phyloP scores from a whole-genome alignment of 495 filamentous ascomycete species.

The Penicillium alfredii region DNA sequence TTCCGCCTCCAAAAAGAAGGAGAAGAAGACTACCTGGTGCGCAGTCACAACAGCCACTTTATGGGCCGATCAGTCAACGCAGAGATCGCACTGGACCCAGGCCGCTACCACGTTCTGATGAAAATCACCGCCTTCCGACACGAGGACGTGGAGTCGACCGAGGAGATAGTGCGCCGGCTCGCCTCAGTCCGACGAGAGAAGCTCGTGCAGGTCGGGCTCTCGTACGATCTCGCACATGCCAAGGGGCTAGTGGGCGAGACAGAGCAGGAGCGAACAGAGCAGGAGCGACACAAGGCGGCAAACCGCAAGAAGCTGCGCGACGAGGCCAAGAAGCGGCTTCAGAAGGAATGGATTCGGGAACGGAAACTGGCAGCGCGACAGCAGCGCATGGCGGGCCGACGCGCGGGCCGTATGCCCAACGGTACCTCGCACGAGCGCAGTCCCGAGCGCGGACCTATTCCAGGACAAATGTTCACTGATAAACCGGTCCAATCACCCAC shows the following conservation, averaged over 20 bases:
- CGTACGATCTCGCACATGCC: slow-evolving; percentile 79
- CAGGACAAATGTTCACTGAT: slow-evolving; percentile 18
- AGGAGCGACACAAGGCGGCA: slow-evolving; percentile 39
- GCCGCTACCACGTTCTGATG: slow-evolving; percentile 72
- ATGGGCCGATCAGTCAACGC: slow-evolving; percentile 75
- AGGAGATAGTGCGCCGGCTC: slow-evolving; percentile 61
- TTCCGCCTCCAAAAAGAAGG: slow-evolving; percentile 79
- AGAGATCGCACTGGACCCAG: slow-evolving; percentile 76
- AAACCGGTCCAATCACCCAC: slow-evolving; percentile 24
- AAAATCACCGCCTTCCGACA: slow-evolving; percentile 66
- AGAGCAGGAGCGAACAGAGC: slow-evolving; percentile 52
- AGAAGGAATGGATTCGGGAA: slow-evolving; percentile 48
- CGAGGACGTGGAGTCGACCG: slow-evolving; percentile 46
- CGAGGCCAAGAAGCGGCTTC: slow-evolving; percentile 37
- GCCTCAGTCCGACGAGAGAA: slow-evolving; percentile 67
- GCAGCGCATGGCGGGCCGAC: slow-evolving; percentile 26
- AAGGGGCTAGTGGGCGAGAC: slow-evolving; percentile 65
- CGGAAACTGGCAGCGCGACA: slow-evolving; percentile 44
- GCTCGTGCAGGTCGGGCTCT: slow-evolving; percentile 70
- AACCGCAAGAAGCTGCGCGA: slow-evolving; percentile 40
- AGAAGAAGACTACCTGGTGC: slow-evolving; percentile 79
- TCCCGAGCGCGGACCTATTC: slow-evolving; percentile 3
- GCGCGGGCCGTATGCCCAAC: slow-evolving; percentile 6
- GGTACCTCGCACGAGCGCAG: slow-evolving; percentile 4
- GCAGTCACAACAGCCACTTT: slow-evolving; percentile 61